phyloP scores from a whole-genome alignment of 441 rosid genomes.

The Erodium moschatum region DNA sequence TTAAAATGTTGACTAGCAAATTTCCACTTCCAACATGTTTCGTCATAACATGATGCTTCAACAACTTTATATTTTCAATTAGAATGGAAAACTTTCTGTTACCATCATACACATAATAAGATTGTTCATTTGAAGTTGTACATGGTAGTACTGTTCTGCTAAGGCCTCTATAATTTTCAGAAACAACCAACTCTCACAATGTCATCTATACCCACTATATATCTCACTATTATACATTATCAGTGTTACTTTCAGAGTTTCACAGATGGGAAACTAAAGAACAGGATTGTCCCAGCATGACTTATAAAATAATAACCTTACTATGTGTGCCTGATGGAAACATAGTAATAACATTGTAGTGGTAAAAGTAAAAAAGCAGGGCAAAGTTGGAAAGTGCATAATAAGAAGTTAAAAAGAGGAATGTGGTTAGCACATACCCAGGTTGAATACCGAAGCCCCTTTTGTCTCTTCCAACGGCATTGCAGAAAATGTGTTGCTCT shows the following conservation, averaged over 20 bases:
- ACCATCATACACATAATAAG: neutral
- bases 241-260: neutral
- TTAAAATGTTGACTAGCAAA: too few species aligned
- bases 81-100: neutral
- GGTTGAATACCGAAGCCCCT: constrained; percentile 80
- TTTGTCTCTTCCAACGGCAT: constrained; percentile 86
- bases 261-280: constrained; percentile 3
- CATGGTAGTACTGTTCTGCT: neutral
- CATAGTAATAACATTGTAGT: neutral
- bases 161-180: neutral
- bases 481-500: constrained; percentile 64
- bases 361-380: neutral
- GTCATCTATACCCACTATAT: neutral
- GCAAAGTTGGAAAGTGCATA: neutral
- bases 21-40: too few species aligned
- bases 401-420: neutral
- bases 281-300: neutral
- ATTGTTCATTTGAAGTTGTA: neutral
- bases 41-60: too few species aligned
- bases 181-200: neutral
- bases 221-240: neutral
- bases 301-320: neutral
- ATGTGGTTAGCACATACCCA: constrained; percentile 43
- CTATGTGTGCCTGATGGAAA: neutral
- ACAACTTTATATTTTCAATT: neutral